phyloP scores from a whole-genome alignment of 192 early-diverging fungal species.

The Coemansia sp. region DNA sequence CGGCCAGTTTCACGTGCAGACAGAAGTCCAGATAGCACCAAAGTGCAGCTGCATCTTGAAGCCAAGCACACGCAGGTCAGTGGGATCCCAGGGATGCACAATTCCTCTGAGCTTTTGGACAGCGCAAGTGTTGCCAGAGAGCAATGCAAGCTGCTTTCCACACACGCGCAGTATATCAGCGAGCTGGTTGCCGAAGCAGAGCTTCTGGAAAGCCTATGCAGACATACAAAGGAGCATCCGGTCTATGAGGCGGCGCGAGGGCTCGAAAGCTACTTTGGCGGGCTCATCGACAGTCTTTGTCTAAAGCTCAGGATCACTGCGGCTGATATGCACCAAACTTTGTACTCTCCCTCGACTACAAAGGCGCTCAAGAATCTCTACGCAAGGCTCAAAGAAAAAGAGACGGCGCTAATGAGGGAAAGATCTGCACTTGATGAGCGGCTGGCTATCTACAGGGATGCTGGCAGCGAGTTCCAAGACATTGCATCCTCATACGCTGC shows the following conservation, averaged over 20 bases:
- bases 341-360: conserved; percentile 35
- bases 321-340: conserved; percentile 42
- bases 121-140: conserved; percentile 14
- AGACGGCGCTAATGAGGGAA: conserved; percentile 30
- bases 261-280: conserved; percentile 51
- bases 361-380: conserved; percentile 25
- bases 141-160: conserved; percentile 27
- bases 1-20: background rate
- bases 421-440: conserved; percentile 43
- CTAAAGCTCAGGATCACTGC: conserved; percentile 43
- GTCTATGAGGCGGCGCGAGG: conserved; percentile 32
- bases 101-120: background rate
- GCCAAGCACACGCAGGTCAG: conserved; percentile 19
- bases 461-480: conserved; percentile 48
- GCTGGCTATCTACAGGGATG: conserved; percentile 42
- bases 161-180: conserved; percentile 28
- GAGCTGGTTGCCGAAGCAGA: conserved; percentile 30
- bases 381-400: conserved; percentile 13
- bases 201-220: conserved; percentile 22
- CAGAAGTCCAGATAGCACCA: background rate
- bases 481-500: conserved; percentile 40
- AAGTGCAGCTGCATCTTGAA: conserved; percentile 18
- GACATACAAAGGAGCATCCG: conserved; percentile 24
- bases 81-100: conserved; percentile 14
- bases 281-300: conserved; percentile 45